Percentiles rank a stretch among this genome's conserved stretches.
phyloP scores from a whole-genome alignment of 805 yeast species.

The Cyberlindnera xishuangbannaensis region DNA sequence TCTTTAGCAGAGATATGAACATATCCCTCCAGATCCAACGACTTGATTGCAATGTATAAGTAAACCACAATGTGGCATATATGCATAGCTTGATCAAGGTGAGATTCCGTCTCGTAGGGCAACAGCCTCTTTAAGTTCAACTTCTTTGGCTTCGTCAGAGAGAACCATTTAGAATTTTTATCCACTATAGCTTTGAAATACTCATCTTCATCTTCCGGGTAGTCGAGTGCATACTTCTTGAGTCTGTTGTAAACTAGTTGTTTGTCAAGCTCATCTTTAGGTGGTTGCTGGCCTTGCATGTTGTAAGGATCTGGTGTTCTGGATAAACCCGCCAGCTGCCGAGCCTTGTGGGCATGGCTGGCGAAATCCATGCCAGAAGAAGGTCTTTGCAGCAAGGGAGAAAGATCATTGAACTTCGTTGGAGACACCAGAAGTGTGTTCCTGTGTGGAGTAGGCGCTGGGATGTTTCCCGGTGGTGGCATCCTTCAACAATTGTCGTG shows the following conservation, averaged over 20 bases:
- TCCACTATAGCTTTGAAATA: conserved; percentile 26
- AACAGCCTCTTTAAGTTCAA: conserved; percentile 35
- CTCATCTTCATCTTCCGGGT: conserved; percentile 37
- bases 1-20: conserved; percentile 65
- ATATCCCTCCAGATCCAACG: conserved; percentile 69
- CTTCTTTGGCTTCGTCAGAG: conserved; percentile 30
- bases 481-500: not conserved
- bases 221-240: conserved; percentile 44
- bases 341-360: conserved; percentile 5
- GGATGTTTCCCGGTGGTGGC: conserved; percentile 9
- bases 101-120: conserved; percentile 72
- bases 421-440: conserved; percentile 9
- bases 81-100: conserved; percentile 64
- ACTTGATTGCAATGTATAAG: conserved; percentile 68
- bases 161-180: conserved; percentile 34
- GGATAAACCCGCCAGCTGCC: conserved; percentile 8
- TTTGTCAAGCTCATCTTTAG: conserved; percentile 15
- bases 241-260: conserved; percentile 26
- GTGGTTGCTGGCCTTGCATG: conserved; percentile 2
- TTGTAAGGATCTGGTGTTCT: conserved; percentile 24
- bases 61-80: conserved; percentile 76
- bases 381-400: conserved; percentile 11
- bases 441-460: conserved; percentile 23
- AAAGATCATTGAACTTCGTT: conserved; percentile 1
- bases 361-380: conserved; percentile 13